Evolutionary conservation across 768 basidiomycete genomes (phyloP).

Genomic region (Boletus huronensis): DNA sequence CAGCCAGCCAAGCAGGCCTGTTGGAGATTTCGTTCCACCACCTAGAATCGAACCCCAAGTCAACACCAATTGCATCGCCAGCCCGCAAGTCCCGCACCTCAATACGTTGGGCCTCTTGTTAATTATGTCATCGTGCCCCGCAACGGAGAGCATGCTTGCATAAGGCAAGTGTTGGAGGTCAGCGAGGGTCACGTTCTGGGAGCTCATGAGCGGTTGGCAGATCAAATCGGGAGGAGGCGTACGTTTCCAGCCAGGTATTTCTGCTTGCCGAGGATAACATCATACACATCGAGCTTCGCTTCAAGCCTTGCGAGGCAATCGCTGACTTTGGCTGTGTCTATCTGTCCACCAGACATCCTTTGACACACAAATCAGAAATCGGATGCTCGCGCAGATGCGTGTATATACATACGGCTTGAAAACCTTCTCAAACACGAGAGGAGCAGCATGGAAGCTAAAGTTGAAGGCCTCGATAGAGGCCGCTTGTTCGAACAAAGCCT

Average conservation of each 20-base stretch:
- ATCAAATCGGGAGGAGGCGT: neutral
- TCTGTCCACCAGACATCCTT: constrained; percentile 19
- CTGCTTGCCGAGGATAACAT: constrained; percentile 50
- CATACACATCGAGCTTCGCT: constrained; percentile 47
- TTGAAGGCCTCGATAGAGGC: constrained; percentile 47
- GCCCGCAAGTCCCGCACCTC: constrained; percentile 31
- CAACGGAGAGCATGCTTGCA: constrained; percentile 27
- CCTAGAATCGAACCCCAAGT: constrained; percentile 25
- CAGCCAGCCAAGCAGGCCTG: constrained; percentile 45
- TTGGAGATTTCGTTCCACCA: constrained; percentile 51
- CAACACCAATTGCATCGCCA: neutral
- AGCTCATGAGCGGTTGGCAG: neutral
- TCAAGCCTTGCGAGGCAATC: constrained; percentile 21
- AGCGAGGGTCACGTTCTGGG: constrained; percentile 47
- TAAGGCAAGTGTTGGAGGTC: constrained; percentile 59
- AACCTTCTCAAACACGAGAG: constrained; percentile 46
- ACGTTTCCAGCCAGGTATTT: constrained; percentile 58
- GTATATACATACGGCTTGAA: constrained; percentile 44
- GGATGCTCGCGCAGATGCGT: no score
- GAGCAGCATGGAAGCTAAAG: constrained; percentile 43
- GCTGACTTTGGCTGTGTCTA: constrained; percentile 21
- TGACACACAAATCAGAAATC: neutral
- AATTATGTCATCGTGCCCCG: constrained; percentile 31
- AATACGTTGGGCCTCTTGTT: constrained; percentile 40
- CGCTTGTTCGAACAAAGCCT: constrained; percentile 32